Base-by-base conservation (phyloP, 352 stramenopile genomes). In the Pythium phragmitis region DNA sequence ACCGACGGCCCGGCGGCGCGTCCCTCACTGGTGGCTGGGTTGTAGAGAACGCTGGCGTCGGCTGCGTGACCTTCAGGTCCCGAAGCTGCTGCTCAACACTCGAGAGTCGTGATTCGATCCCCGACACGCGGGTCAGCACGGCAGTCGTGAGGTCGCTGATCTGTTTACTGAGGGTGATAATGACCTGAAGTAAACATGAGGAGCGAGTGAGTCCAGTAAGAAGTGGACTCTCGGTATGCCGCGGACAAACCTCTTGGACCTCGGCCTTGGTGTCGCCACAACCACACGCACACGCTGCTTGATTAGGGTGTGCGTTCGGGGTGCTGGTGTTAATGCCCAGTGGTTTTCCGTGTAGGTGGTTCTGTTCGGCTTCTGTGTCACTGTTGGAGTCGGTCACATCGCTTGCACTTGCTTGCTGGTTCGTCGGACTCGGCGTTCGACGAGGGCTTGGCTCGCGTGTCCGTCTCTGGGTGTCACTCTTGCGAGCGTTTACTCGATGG, bases 121-220 rank as follows among this genome's bases (percentile, higher is more conserved):
- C 30, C 17, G 58, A 57, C 26, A 72, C 41, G 14, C 65, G 65
- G 26, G 47, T 72, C 6, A 72, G 48, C 26, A 72, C 60, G 19
- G 65, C 60, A 23, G 58, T 65, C 11, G 65, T 65, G 54, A 72
- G 65, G 48, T 72, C 65, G 55, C 54, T 72, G 54, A 72, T 59
- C 54, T 72, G 65, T 16, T 61, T 49, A 42, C 65, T 59, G 2
- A 72, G 60, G 5, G 65, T 72, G 28, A 57, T 37, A 23, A 72
- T 54, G 2, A 62, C 47, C 65, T 71, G 16, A 50, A 17, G 28
- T 26, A 28, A 13, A 50, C n/a, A 13, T 7, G 2, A 4, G 1
- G n/a, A 26, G 45, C 1, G 7, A 50, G n/a, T 30, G 9, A 50
- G 17, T 16, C 7, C 19, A 50, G 45, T 30, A 5, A 16, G 13